These are phyloP conservation scores for Magnaporthiopsis rhizophila DNA, from an alignment of 2,329 filamentous ascomycete genomes.

Conservation along the genomic window DNA sequence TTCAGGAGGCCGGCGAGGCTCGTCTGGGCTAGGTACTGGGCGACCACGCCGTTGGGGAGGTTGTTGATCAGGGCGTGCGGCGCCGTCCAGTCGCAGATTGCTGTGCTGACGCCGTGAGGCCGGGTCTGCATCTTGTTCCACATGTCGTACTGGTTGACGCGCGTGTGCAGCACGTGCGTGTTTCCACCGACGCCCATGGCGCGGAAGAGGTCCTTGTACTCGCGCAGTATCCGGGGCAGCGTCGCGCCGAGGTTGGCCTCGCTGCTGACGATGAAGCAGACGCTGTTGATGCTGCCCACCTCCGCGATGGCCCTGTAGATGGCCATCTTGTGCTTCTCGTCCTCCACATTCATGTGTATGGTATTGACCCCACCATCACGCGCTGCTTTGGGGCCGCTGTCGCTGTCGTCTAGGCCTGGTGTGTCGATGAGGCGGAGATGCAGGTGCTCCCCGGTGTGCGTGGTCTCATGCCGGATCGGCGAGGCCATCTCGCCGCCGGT, in stretches of 20 bases:
- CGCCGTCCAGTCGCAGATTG: neutral
- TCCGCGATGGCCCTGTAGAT: neutral
- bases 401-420: neutral
- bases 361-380: neutral
- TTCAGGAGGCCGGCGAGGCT: neutral
- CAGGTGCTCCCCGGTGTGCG: neutral
- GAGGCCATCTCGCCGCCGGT: neutral
- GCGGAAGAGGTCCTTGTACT: neutral
- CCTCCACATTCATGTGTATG: neutral
- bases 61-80: neutral
- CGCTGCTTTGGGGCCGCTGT: neutral
- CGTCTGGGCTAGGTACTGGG: neutral
- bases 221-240: neutral
- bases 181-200: neutral
- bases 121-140: neutral
- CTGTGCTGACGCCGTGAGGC: neutral
- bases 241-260: neutral
- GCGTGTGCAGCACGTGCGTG: neutral
- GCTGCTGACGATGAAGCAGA: neutral
- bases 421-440: slow-evolving; percentile 5
- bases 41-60: neutral
- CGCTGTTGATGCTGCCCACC: neutral
- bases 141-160: neutral
- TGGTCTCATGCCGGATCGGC: neutral
- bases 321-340: slow-evolving; percentile 8